phyloP scores from a whole-genome alignment of 805 yeast species.

The Starmerella stigmatis region DNA sequence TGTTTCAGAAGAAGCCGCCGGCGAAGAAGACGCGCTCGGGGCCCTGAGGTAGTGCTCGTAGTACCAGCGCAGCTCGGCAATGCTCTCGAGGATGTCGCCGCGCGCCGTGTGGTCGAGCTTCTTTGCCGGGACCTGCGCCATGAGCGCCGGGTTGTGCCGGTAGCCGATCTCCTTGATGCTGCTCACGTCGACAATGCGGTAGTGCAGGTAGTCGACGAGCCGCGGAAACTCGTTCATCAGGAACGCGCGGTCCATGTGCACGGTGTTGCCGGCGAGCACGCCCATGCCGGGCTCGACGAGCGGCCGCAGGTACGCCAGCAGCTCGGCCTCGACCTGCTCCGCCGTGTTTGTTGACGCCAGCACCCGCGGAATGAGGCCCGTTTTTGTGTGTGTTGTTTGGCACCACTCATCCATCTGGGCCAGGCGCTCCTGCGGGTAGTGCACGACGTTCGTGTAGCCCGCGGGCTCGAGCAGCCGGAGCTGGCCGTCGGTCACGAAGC shows the following conservation, averaged over 20 bases:
- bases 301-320: conserved; percentile 51
- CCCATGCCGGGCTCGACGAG: conserved; percentile 41
- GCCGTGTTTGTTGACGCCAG: conserved; percentile 44
- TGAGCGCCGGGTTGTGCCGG: conserved; percentile 62
- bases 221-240: conserved; percentile 75
- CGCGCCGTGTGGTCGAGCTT: conserved; percentile 72
- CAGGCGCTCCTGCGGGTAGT: conserved; percentile 50
- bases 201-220: conserved; percentile 47
- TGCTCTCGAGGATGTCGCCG: conserved; percentile 81
- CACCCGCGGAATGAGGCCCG: conserved; percentile 69
- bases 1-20: conserved; percentile 27
- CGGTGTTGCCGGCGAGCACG: conserved; percentile 79
- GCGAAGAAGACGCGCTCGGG: conserved; percentile 3
- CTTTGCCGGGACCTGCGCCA: conserved; percentile 52
- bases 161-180: conserved; percentile 67
- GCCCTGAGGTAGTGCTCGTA: conserved; percentile 44
- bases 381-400: conserved; percentile 58
- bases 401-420: conserved; percentile 87
- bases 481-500: conserved; percentile 77
- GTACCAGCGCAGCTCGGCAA: conserved; percentile 71
- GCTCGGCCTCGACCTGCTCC: conserved; percentile 52
- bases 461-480: conserved; percentile 52
- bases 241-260: conserved; percentile 84
- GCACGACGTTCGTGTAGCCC: conserved; percentile 77
- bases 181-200: conserved; percentile 86